phyloP scores from a whole-genome alignment of 306 rosid genomes.

The Dalbergia cultrata region DNA sequence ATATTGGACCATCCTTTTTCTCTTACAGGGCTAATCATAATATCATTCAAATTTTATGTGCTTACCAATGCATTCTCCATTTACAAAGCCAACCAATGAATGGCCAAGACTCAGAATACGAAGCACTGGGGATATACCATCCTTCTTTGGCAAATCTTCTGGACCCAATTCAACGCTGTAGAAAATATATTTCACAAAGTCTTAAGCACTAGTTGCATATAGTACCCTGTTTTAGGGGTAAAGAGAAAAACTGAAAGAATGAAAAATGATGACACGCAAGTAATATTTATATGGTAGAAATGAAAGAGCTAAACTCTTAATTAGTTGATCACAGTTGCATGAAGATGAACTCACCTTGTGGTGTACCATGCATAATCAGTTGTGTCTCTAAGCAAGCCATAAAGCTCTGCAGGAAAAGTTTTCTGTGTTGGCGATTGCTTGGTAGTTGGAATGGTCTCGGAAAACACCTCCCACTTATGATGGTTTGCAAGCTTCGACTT shows the following conservation, averaged over 20 bases:
- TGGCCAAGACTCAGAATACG: slow-evolving; percentile 83
- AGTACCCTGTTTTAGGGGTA: neutral
- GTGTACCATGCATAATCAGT: slow-evolving; percentile 90
- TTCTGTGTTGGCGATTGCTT: slow-evolving; percentile 45
- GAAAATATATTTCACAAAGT: slow-evolving; percentile 22
- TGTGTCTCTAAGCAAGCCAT: slow-evolving; percentile 69
- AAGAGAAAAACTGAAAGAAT: neutral
- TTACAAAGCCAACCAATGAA: slow-evolving; percentile 68
- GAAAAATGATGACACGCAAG: neutral
- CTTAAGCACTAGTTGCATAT: neutral
- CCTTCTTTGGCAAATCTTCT: slow-evolving; percentile 73
- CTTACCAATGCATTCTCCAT: slow-evolving; percentile 85
- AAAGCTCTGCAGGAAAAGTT: slow-evolving; percentile 67
- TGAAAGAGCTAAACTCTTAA: neutral
- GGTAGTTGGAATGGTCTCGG: slow-evolving; percentile 68
- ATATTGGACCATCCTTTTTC: neutral
- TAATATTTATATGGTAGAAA: neutral
- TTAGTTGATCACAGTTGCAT: neutral
- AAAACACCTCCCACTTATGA: slow-evolving; percentile 68
- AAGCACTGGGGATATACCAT: slow-evolving; percentile 61
- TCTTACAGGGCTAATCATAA: neutral
- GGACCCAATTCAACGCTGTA: slow-evolving; percentile 69
- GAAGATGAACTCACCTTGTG: slow-evolving; percentile 64
- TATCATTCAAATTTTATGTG: slow-evolving; percentile 17
- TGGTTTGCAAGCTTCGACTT: slow-evolving; percentile 49